A percentile compares a stretch with the other conserved stretches of the same genome.
Conservation (phyloP, 345 rosid genomes). For the Brassica nigra region DNA sequence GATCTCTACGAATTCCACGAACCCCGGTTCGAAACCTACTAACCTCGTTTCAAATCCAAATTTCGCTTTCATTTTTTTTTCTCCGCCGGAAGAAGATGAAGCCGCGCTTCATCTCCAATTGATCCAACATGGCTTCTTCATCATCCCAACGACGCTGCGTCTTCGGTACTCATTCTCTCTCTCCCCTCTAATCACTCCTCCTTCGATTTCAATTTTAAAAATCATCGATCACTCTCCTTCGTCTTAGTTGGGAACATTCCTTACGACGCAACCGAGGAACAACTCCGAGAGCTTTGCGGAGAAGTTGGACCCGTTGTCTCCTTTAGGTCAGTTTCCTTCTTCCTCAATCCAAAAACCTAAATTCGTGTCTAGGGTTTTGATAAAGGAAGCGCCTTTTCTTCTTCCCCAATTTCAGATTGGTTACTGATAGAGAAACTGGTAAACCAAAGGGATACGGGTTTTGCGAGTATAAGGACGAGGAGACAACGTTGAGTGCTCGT, state of each 20-base stretch:
- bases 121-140: conserved; percentile 65
- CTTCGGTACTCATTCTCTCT: conserved; percentile 60
- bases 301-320: conserved; percentile 99
- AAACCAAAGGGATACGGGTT: conserved; percentile 98
- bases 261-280: conserved; percentile 96
- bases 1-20: background rate
- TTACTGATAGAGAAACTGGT: conserved; percentile 94
- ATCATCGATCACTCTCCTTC: background rate
- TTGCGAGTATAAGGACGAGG: conserved; percentile 98
- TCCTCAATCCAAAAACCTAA: no score
- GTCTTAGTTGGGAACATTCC: conserved; percentile 94
- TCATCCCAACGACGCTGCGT: conserved; percentile 93
- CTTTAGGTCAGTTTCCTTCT: conserved; percentile 68
- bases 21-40: background rate
- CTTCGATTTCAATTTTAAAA: background rate
- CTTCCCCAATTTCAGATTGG: conserved; percentile 60
- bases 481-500: conserved; percentile 96
- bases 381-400: background rate
- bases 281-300: conserved; percentile 91
- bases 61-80: background rate
- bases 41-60: conserved; percentile 7
- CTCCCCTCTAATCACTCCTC: background rate
- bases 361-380: conserved; percentile 17
- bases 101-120: conserved; percentile 55
- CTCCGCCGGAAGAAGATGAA: conserved; percentile 53